Conservation (phyloP, 1,139 yeast genomes). For the Sugiyamaella xylanicola region DNA sequence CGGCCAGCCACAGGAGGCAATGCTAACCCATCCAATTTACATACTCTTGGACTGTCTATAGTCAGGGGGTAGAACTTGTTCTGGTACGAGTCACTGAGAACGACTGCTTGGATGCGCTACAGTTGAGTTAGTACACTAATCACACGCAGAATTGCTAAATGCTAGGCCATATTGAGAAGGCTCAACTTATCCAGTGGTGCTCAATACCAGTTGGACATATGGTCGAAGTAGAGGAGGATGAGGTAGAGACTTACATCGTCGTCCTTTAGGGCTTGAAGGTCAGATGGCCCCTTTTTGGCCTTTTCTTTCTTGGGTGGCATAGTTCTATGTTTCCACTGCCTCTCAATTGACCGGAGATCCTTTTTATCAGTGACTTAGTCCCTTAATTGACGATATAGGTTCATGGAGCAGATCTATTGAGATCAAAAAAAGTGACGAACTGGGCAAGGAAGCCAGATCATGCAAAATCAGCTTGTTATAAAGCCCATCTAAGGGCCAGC, state of each 20-base stretch:
- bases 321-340: neutral
- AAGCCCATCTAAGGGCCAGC: neutral
- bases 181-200: neutral
- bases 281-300: slow-evolving; percentile 41
- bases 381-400: too few species aligned
- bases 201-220: neutral
- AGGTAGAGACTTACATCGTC: slow-evolving; percentile 11
- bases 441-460: slow-evolving; percentile 3
- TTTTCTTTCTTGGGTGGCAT: slow-evolving; percentile 38
- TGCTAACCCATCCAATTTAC: too few species aligned
- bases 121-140: slow-evolving; percentile 10
- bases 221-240: neutral
- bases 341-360: too few species aligned
- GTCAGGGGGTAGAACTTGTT: slow-evolving; percentile 92
- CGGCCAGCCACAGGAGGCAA: too few species aligned
- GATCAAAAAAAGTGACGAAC: slow-evolving; percentile 7
- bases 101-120: slow-evolving; percentile 79
- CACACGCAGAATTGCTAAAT: too few species aligned
- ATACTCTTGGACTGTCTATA: slow-evolving; percentile 67
- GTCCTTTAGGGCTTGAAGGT: slow-evolving; percentile 40
- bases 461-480: neutral
- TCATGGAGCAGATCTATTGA: too few species aligned
- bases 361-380: too few species aligned
- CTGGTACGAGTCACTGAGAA: slow-evolving; percentile 89
- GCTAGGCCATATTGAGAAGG: too few species aligned